These are phyloP conservation scores for Ehretia macrophylla DNA, from an alignment of 257 asterid genomes.

Conservation along the genomic window DNA sequence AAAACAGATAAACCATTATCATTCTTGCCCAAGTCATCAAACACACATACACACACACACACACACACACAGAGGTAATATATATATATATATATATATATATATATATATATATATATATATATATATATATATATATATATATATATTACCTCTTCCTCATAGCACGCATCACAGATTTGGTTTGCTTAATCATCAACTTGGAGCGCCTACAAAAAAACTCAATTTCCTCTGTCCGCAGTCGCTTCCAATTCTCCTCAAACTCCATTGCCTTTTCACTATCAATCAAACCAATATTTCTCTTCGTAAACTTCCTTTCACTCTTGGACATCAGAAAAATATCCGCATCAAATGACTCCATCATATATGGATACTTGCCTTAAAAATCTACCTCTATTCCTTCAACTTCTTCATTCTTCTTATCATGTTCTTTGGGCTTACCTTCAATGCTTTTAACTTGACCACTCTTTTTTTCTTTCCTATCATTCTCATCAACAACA, in stretches of 20 bases:
- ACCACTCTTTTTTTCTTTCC: conserved; percentile 7
- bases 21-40: no score
- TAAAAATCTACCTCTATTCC: conserved; percentile 22
- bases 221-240: conserved; percentile 35
- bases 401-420: no score
- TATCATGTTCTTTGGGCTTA: conserved; percentile 6
- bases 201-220: conserved; percentile 27
- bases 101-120: no score
- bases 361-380: conserved; percentile 33
- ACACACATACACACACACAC: no score
- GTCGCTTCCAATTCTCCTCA: conserved; percentile 56
- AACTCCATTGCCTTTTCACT: no score
- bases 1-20: no score
- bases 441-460: background rate
- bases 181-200: conserved; percentile 35
- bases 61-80: no score
- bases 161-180: no score
- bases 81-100: no score
- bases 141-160: conserved; percentile 18
- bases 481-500: background rate
- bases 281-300: no score
- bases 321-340: background rate
- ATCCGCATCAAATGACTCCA: conserved; percentile 18
- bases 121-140: no score
- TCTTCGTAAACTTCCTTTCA: no score